Percentiles rank a stretch among this genome's conserved stretches.
These are phyloP conservation scores for Tardiomyces depauwii DNA, from an alignment of 1,139 yeast species.

Conservation along the genomic window DNA sequence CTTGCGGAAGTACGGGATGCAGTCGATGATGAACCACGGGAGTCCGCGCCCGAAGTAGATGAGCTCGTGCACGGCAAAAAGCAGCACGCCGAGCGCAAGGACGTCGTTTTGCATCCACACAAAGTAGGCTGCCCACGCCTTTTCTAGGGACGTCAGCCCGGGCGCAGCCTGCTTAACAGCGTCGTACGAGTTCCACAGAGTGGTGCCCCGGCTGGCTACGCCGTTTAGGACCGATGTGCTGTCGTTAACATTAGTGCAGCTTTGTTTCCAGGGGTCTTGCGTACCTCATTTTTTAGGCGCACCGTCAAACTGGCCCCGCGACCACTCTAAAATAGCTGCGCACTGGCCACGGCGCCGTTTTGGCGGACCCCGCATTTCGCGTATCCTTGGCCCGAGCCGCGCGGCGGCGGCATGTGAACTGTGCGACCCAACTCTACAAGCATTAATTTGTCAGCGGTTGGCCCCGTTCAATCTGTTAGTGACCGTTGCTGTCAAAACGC, in stretches of 20 bases:
- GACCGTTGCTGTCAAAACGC: not conserved
- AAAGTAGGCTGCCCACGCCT: constrained; percentile 72
- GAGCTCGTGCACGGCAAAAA: constrained; percentile 63
- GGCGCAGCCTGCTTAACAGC: not conserved
- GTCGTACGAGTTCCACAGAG: not conserved
- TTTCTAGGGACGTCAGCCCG: constrained; percentile 37
- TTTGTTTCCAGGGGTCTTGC: too few relatives aligned
- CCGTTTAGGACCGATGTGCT: not conserved
- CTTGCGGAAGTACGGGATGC: constrained; percentile 60
- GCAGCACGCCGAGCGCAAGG: constrained; percentile 72
- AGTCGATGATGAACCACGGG: constrained; percentile 76
- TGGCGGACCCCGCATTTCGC: too few relatives aligned
- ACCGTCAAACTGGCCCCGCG: too few relatives aligned
- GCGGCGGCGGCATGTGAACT: too few relatives aligned
- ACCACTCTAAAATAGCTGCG: too few relatives aligned
- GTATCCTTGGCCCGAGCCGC: too few relatives aligned
- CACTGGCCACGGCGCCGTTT: too few relatives aligned
- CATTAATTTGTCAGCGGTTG: too few relatives aligned
- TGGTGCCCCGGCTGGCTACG: not conserved
- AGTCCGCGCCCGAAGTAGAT: constrained; percentile 77
- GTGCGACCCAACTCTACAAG: too few relatives aligned
- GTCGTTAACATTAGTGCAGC: too few relatives aligned
- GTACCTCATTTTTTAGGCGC: too few relatives aligned
- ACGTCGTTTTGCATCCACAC: constrained; percentile 61
- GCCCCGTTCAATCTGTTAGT: too few relatives aligned